phyloP scores from a whole-genome alignment of 768 basidiomycete species.

The Postia placenta region DNA sequence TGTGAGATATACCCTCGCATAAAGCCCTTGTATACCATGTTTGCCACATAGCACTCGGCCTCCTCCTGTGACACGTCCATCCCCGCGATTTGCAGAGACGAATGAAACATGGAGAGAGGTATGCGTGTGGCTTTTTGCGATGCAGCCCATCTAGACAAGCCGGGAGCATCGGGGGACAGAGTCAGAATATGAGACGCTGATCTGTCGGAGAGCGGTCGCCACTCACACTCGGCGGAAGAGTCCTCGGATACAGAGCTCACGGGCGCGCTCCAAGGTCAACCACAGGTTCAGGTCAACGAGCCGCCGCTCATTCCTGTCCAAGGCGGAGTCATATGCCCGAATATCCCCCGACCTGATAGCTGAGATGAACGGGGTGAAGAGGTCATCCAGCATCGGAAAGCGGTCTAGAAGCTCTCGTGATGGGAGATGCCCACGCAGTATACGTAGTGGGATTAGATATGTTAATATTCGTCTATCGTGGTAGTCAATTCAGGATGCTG shows the following conservation, averaged over 20 bases:
- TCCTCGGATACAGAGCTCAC: constrained; percentile 81
- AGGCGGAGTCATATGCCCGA: constrained; percentile 69
- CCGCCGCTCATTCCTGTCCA: constrained; percentile 63
- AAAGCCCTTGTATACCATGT: constrained; percentile 91
- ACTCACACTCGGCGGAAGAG: constrained; percentile 75
- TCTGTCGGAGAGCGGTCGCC: background rate
- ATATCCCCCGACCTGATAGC: constrained; percentile 80
- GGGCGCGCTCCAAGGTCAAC: constrained; percentile 80
- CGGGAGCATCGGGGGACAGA: background rate
- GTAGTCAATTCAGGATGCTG: constrained; percentile 3
- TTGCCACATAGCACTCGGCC: constrained; percentile 90
- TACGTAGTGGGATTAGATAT: constrained; percentile 84
- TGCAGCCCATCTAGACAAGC: constrained; percentile 65
- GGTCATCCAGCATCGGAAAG: constrained; percentile 64
- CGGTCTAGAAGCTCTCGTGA: constrained; percentile 60
- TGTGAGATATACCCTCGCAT: constrained; percentile 97
- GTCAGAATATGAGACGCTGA: background rate
- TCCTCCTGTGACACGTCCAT: constrained; percentile 70
- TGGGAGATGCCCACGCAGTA: constrained; percentile 84
- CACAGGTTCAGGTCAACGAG: constrained; percentile 85
- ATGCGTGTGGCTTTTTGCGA: constrained; percentile 70
- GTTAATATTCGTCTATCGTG: constrained; percentile 74
- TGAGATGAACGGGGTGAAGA: constrained; percentile 75
- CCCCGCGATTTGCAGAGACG: constrained; percentile 66
- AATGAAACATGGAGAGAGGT: constrained; percentile 74